These are phyloP conservation scores for Cynara cardunculus DNA, from an alignment of 129 eudicot genomes.

Conservation along the genomic window DNA sequence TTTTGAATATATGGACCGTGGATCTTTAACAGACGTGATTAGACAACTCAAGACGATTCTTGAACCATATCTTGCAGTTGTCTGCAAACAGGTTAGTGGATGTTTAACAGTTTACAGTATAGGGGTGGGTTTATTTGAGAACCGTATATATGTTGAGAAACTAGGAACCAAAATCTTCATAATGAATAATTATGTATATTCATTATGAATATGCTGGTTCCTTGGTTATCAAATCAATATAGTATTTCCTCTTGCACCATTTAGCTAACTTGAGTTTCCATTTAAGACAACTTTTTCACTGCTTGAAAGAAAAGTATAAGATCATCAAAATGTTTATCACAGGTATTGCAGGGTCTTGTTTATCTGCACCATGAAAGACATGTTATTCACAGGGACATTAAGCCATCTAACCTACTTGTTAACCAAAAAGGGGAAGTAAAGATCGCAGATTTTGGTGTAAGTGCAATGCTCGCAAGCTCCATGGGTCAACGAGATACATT, in stretches of 20 bases:
- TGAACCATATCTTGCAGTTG: conserved; percentile 98
- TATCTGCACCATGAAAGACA: conserved; percentile 90
- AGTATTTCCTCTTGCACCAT: not conserved
- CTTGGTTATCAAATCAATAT: not conserved
- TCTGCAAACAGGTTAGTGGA: conserved; percentile 79
- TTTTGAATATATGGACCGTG: conserved; percentile 97
- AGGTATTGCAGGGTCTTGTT: conserved; percentile 92
- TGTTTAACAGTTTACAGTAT: not conserved
- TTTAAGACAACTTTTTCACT: not conserved
- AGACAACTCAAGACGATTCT: conserved; percentile 92
- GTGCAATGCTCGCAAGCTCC: conserved; percentile 96
- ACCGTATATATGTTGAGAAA: not conserved
- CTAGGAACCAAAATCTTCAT: not conserved
- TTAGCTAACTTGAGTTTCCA: not conserved
- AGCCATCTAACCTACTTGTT: conserved; percentile 89
- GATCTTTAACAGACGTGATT: conserved; percentile 82
- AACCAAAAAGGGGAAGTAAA: conserved; percentile 95
- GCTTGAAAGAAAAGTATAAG: not conserved
- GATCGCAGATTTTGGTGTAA: conserved; percentile 96
- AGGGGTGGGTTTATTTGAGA: not conserved
- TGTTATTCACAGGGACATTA: conserved; percentile 95
- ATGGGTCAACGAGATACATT: conserved; percentile 97
- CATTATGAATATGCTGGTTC: not conserved
- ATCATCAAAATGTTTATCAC: conserved; percentile 9
- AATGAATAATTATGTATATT: not conserved